Percentiles rank a stretch among this genome's conserved stretches.
phyloP scores from a whole-genome alignment of 148 eudicot species.

The Camellia japonica region DNA sequence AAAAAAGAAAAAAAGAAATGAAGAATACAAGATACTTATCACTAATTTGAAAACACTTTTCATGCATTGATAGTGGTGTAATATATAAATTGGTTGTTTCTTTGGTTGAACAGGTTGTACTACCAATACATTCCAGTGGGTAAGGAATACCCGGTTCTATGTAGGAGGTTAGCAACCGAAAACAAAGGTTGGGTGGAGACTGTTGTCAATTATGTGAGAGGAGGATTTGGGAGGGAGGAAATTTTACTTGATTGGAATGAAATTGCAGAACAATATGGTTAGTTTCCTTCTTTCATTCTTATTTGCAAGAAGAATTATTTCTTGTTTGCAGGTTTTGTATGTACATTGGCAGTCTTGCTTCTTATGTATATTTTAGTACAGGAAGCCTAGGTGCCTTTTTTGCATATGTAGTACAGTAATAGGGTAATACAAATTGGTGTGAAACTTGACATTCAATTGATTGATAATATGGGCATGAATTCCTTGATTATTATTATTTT shows the following conservation, averaged over 20 bases:
- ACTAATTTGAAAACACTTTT: too few species aligned
- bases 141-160: conserved; percentile 86
- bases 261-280: conserved; percentile 75
- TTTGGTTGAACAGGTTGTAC: conserved; percentile 59
- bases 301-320: neutral
- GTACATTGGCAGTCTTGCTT: neutral
- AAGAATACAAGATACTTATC: too few species aligned
- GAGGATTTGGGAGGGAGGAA: conserved; percentile 46
- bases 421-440: neutral
- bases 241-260: conserved; percentile 94
- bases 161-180: conserved; percentile 55
- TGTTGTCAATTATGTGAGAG: conserved; percentile 37
- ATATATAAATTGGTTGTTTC: conserved; percentile 3
- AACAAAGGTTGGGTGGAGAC: conserved; percentile 39
- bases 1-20: too few species aligned
- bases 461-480: neutral
- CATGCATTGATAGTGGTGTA: neutral
- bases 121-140: conserved; percentile 89
- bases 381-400: neutral
- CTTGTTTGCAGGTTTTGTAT: neutral
- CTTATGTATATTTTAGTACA: neutral
- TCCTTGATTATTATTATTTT: neutral
- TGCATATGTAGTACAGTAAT: neutral
- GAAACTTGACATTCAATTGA: neutral
- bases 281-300: conserved; percentile 11